Percentiles rank a stretch among this genome's conserved stretches.
Evolutionary conservation across 176 grass and related monocot genomes (phyloP).

Genomic region (Cenchrus americanus): DNA sequence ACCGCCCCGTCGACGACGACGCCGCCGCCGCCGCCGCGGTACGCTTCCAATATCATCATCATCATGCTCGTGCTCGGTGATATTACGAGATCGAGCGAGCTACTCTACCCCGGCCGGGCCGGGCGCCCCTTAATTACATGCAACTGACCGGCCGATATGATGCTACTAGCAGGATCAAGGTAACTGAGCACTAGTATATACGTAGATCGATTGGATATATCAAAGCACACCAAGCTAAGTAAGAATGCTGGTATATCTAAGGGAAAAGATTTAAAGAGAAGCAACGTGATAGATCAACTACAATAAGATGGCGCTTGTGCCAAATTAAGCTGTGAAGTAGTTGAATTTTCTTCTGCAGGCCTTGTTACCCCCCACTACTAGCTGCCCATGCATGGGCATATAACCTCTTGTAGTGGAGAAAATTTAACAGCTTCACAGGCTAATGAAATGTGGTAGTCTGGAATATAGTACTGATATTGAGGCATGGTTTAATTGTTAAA

Average conservation of each 20-base stretch:
- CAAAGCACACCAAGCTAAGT: background rate
- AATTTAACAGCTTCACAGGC: constrained; percentile 86
- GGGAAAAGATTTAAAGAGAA: background rate
- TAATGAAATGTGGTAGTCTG: constrained; percentile 44
- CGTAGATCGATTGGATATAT: background rate
- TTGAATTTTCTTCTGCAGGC: constrained; percentile 82
- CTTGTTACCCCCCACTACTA: background rate
- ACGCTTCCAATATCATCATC: constrained; percentile 50
- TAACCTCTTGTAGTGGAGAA: constrained; percentile 61
- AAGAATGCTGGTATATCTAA: constrained; percentile 1
- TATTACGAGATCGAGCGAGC: background rate
- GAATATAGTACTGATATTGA: constrained; percentile 2
- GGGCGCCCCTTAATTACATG: background rate
- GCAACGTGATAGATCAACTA: background rate
- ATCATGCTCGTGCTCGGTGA: too few relatives aligned
- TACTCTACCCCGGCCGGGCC: background rate
- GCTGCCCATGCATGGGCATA: background rate
- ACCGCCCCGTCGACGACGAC: constrained; percentile 40
- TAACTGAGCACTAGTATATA: background rate
- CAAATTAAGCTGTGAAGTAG: constrained; percentile 73
- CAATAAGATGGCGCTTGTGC: constrained; percentile 37
- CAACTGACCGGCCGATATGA: background rate
- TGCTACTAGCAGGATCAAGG: background rate
- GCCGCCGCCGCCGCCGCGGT: constrained; percentile 18
- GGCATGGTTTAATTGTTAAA: background rate